phyloP scores from a whole-genome alignment of 306 rosid species.

The Rosa multiflora region DNA sequence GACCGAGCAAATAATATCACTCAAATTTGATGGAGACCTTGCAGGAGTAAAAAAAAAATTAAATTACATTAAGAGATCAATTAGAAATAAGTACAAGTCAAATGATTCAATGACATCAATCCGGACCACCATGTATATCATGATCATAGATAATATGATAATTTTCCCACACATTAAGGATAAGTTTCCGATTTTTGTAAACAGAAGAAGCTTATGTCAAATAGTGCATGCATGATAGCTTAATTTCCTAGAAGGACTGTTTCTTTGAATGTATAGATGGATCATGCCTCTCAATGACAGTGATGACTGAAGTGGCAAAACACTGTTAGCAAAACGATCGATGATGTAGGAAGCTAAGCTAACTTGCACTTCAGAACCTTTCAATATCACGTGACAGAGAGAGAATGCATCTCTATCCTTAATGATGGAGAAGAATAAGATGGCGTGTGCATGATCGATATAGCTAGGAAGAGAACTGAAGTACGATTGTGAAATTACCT shows the following conservation, averaged over 20 bases:
- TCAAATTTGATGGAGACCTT: no score
- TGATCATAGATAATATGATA: no score
- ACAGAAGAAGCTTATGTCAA: neutral
- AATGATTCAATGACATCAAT: no score
- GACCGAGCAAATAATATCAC: no score
- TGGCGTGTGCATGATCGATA: constrained; percentile 4
- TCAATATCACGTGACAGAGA: neutral
- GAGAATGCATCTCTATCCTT: neutral
- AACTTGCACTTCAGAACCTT: neutral
- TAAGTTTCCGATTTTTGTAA: neutral
- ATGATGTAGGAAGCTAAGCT: neutral
- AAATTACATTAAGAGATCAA: no score
- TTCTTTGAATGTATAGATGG: neutral
- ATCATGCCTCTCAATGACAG: neutral
- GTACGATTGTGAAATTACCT: constrained; percentile 42
- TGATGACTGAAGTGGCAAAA: neutral
- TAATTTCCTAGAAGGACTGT: neutral
- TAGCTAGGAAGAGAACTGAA: neutral
- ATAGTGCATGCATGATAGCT: neutral
- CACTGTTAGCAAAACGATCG: neutral
- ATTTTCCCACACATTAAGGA: neutral
- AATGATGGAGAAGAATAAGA: constrained; percentile 2
- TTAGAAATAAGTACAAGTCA: no score
- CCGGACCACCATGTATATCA: no score
- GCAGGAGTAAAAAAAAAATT: no score